A percentile compares a stretch with the other conserved stretches of the same genome.
Evolutionary conservation across 2,329 filamentous ascomycete genomes (phyloP).

Genomic region (Neonectria ditissima): DNA sequence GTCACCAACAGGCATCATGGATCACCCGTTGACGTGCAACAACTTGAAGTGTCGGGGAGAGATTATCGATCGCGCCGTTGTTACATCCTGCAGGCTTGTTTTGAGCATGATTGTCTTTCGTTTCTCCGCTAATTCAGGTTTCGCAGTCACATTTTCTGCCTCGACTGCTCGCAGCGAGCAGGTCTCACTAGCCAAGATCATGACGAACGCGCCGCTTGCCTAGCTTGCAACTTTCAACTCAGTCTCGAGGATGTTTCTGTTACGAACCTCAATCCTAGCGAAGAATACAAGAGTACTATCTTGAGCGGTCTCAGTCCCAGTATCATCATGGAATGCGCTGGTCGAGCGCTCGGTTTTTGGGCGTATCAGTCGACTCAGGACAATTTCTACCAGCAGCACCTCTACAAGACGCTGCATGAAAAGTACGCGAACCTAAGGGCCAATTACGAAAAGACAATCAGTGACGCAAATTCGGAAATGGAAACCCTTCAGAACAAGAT

Average conservation of each 20-base stretch:
- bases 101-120: background rate
- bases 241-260: constrained; percentile 79
- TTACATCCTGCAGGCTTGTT: constrained; percentile 86
- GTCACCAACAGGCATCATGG: constrained; percentile 66
- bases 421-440: constrained; percentile 74
- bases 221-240: constrained; percentile 78
- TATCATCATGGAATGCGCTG: constrained; percentile 87
- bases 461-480: constrained; percentile 81
- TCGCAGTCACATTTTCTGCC: constrained; percentile 85
- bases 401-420: constrained; percentile 77
- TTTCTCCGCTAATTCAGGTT: constrained; percentile 15
- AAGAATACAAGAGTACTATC: constrained; percentile 91
- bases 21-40: constrained; percentile 83
- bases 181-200: constrained; percentile 64
- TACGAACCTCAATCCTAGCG: constrained; percentile 79
- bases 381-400: constrained; percentile 81
- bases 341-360: constrained; percentile 84
- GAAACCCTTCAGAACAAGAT: constrained; percentile 73
- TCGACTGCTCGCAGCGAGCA: constrained; percentile 74
- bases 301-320: constrained; percentile 85
- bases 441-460: constrained; percentile 78
- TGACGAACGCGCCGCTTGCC: constrained; percentile 67
- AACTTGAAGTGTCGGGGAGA: constrained; percentile 78
- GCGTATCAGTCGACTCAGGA: constrained; percentile 87
- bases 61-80: constrained; percentile 78